A percentile compares a stretch with the other conserved stretches of the same genome.
Conservation (phyloP, 192 early-diverging fungal genomes). For the Physocladia obscura region DNA sequence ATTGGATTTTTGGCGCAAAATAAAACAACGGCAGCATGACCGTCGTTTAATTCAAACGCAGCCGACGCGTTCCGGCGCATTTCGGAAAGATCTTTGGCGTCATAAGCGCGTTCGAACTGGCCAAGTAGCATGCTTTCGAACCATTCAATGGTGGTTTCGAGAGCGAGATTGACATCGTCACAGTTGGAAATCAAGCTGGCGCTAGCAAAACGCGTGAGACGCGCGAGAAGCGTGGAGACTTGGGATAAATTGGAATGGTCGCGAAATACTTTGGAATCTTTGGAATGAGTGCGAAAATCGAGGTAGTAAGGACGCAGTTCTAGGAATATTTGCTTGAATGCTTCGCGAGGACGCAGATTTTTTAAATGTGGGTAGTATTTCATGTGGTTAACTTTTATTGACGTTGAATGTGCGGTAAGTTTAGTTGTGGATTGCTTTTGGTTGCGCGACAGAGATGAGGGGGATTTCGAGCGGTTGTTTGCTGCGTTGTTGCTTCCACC, state of each 20-base stretch:
- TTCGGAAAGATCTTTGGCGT: constrained; percentile 57
- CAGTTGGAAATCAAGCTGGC: constrained; percentile 57
- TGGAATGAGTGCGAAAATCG: constrained; percentile 63
- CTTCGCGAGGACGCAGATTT: constrained; percentile 56
- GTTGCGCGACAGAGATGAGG: constrained; percentile 20
- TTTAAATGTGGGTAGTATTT: constrained; percentile 48
- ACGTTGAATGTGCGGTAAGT: constrained; percentile 12
- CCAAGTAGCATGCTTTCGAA: constrained; percentile 73
- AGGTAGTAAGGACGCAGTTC: constrained; percentile 69
- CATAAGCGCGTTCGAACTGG: constrained; percentile 78
- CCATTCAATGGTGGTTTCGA: constrained; percentile 73
- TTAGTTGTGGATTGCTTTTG: constrained; percentile 23
- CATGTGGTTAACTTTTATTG: too few relatives aligned
- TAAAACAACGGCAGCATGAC: constrained; percentile 65
- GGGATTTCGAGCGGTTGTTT: background rate
- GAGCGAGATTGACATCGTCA: constrained; percentile 58
- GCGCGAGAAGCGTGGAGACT: constrained; percentile 60
- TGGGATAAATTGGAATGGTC: constrained; percentile 66
- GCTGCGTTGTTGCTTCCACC: too few relatives aligned
- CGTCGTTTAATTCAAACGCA: constrained; percentile 72
- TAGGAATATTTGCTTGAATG: constrained; percentile 62
- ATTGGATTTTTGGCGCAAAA: constrained; percentile 85
- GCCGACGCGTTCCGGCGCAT: constrained; percentile 72
- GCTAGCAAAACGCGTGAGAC: constrained; percentile 54
- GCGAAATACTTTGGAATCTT: constrained; percentile 68